Conservation (phyloP, 164 flowering plant species). For the Amborella trichopoda region DNA sequence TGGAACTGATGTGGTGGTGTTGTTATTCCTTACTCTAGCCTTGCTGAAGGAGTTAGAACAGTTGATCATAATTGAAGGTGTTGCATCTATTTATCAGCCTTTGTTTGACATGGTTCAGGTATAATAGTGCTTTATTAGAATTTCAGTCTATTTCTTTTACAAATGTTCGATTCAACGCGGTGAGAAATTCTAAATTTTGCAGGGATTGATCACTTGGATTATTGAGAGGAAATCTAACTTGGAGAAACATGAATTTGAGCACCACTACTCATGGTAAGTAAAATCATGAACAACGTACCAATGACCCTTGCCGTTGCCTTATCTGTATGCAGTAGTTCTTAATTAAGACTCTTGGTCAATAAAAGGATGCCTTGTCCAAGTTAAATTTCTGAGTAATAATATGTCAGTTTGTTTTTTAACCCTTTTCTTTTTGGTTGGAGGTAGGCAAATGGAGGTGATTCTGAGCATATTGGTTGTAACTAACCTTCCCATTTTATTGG, state of each 20-base stretch:
- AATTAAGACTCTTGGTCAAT: no score
- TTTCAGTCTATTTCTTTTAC: background rate
- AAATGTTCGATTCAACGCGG: background rate
- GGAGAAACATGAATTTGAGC: slow-evolving; percentile 71
- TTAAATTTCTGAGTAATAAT: no score
- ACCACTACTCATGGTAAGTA: slow-evolving; percentile 56
- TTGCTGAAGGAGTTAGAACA: slow-evolving; percentile 65
- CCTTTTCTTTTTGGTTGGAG: no score
- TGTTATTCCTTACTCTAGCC: slow-evolving; percentile 27
- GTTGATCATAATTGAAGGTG: slow-evolving; percentile 31
- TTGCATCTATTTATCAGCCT: slow-evolving; percentile 46
- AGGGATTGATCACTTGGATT: slow-evolving; percentile 84
- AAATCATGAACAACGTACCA: no score
- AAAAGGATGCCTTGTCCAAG: no score
- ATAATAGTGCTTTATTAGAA: slow-evolving; percentile 1
- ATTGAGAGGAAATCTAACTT: slow-evolving; percentile 34
- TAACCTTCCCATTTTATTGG: no score
- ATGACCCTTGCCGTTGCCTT: no score
- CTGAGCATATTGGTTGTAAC: no score
- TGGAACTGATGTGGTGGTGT: no score
- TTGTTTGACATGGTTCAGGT: slow-evolving; percentile 76
- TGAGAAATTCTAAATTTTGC: slow-evolving; percentile 2
- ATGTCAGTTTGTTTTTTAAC: no score
- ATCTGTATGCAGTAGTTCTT: no score
- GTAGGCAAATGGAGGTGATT: no score